These are phyloP conservation scores for Russula compacta DNA, from an alignment of 768 basidiomycete genomes.

Conservation along the genomic window DNA sequence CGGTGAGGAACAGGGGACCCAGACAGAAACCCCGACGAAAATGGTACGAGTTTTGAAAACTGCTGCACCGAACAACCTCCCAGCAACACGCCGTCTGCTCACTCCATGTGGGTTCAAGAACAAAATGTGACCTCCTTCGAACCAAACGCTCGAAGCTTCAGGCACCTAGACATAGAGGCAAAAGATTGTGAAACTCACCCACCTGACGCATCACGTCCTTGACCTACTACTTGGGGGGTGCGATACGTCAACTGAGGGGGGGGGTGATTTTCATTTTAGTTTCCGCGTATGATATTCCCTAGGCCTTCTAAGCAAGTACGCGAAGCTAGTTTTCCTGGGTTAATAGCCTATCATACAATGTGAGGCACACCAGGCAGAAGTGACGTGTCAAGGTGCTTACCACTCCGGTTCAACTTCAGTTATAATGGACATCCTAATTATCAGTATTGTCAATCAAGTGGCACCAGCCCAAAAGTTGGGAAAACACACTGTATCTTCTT, in stretches of 20 bases:
- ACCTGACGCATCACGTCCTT: background rate
- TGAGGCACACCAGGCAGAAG: background rate
- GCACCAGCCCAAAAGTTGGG: background rate
- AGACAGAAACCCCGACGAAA: background rate
- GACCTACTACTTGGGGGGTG: background rate
- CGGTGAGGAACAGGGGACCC: background rate
- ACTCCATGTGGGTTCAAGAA: background rate
- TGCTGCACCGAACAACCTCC: background rate
- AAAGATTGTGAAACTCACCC: background rate
- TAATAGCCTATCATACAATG: slow-evolving; percentile 6
- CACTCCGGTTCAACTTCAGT: slow-evolving; percentile 96
- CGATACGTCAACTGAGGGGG: background rate
- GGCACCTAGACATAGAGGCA: background rate
- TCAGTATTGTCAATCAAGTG: slow-evolving; percentile 18
- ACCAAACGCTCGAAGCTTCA: background rate
- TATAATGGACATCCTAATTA: slow-evolving; percentile 71
- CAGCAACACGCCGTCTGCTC: background rate
- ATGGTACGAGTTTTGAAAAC: slow-evolving; percentile 5
- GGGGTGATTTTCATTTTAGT: background rate
- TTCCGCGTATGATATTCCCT: background rate
- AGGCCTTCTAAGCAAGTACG: background rate
- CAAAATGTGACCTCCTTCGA: background rate
- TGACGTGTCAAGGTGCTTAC: slow-evolving; percentile 31
- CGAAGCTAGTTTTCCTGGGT: background rate
- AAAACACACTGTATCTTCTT: slow-evolving; percentile 77